Percentiles rank a stretch among this genome's conserved stretches.
phyloP scores from a whole-genome alignment of 306 rosid species.

The Medicago truncatula region MtrunA17r5.0-ANR NC_053046.1:17246501-17247000 shows the following conservation, averaged over 20 bases:
- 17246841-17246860: background rate
- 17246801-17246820: slow-evolving; percentile 41
- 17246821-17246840: slow-evolving; percentile 38
- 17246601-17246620: too few relatives aligned
- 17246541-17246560: slow-evolving; percentile 13
- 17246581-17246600: background rate
- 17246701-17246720: slow-evolving; percentile 37
- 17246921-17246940: background rate
- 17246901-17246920: background rate
- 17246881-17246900: background rate
- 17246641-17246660: background rate
- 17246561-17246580: slow-evolving; percentile 71
- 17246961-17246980: background rate
- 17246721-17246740: slow-evolving; percentile 57
- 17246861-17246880: slow-evolving; percentile 13
- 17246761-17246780: slow-evolving; percentile 47
- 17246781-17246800: slow-evolving; percentile 46
- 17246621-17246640: slow-evolving; percentile 19
- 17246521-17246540: slow-evolving; percentile 5
- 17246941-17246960: background rate
- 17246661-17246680: slow-evolving; percentile 44
- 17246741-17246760: slow-evolving; percentile 50
- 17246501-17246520: background rate
- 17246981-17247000: too few relatives aligned
- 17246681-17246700: slow-evolving; percentile 37